phyloP scores from a whole-genome alignment of 164 flowering plant genomes.

The Vitis rupestris region DNA sequence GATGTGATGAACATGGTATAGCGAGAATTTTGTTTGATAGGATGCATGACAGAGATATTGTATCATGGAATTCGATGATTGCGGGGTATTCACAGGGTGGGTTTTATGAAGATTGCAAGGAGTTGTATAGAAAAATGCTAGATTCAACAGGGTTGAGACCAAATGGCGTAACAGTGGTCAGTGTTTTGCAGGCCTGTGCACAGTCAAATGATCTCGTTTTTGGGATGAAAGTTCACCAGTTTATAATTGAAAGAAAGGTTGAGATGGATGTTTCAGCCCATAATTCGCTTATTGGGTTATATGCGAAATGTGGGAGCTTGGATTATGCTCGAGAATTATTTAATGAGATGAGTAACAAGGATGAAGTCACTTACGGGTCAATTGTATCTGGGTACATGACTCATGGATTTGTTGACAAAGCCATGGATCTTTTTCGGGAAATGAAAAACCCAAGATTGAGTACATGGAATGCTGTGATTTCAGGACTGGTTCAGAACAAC shows the following conservation, averaged over 20 bases:
- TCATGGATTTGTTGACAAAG: slow-evolving; percentile 69
- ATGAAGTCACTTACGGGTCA: slow-evolving; percentile 61
- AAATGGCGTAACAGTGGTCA: slow-evolving; percentile 51
- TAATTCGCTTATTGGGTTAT: slow-evolving; percentile 64
- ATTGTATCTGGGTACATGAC: slow-evolving; percentile 73
- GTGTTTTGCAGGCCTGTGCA: slow-evolving; percentile 75
- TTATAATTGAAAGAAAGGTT: slow-evolving; percentile 33
- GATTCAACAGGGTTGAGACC: slow-evolving; percentile 34
- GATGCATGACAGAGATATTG: slow-evolving; percentile 56
- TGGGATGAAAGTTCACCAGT: slow-evolving; percentile 70
- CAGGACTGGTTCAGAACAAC: slow-evolving; percentile 75
- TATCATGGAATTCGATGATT: slow-evolving; percentile 89
- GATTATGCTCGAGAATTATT: slow-evolving; percentile 71
- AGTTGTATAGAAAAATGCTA: slow-evolving; percentile 52
- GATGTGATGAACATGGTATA: slow-evolving; percentile 37
- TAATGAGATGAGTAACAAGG: slow-evolving; percentile 58
- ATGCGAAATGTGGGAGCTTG: slow-evolving; percentile 81
- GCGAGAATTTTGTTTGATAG: slow-evolving; percentile 67
- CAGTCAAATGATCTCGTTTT: slow-evolving; percentile 58
- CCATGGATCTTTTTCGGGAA: slow-evolving; percentile 50
- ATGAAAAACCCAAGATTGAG: slow-evolving; percentile 50
- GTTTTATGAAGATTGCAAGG: slow-evolving; percentile 53
- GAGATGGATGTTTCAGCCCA: slow-evolving; percentile 49
- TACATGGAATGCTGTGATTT: slow-evolving; percentile 76
- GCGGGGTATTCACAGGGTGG: slow-evolving; percentile 78